A percentile compares a stretch with the other conserved stretches of the same genome.
Evolutionary conservation across 225 moss, liverwort and hornwort species (phyloP).

Genomic region (Straminergon stramineum): DNA sequence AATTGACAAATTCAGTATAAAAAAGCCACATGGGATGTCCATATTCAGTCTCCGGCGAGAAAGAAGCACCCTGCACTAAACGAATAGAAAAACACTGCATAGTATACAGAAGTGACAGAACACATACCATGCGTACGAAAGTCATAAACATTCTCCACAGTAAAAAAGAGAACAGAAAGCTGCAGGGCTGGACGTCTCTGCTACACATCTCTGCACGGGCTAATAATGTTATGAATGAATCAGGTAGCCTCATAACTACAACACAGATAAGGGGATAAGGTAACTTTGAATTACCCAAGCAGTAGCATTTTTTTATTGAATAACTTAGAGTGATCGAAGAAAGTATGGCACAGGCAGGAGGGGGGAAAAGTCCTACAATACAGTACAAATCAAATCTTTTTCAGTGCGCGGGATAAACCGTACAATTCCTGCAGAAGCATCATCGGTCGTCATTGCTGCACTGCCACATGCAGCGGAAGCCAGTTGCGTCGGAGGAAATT

Average conservation of each 20-base stretch:
- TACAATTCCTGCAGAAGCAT: neutral
- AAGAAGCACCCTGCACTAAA: too few species aligned
- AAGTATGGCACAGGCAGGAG: neutral
- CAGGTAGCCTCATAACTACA: neutral
- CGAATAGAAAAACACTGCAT: too few species aligned
- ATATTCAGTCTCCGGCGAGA: too few species aligned
- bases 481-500: neutral
- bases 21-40: too few species aligned
- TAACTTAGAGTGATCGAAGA: neutral
- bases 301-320: neutral
- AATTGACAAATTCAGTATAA: too few species aligned
- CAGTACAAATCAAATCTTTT: conserved; percentile 4
- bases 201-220: neutral
- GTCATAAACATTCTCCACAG: neutral
- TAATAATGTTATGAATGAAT: neutral
- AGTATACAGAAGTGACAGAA: too few species aligned
- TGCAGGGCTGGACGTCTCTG: neutral
- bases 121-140: too few species aligned
- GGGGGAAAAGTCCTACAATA: neutral
- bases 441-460: neutral
- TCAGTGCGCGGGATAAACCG: conserved; percentile 3
- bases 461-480: neutral
- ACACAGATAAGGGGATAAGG: neutral
- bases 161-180: neutral
- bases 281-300: neutral